phyloP scores from a whole-genome alignment of 1,139 yeast species.

The Martiniozyma asiatica region DNA sequence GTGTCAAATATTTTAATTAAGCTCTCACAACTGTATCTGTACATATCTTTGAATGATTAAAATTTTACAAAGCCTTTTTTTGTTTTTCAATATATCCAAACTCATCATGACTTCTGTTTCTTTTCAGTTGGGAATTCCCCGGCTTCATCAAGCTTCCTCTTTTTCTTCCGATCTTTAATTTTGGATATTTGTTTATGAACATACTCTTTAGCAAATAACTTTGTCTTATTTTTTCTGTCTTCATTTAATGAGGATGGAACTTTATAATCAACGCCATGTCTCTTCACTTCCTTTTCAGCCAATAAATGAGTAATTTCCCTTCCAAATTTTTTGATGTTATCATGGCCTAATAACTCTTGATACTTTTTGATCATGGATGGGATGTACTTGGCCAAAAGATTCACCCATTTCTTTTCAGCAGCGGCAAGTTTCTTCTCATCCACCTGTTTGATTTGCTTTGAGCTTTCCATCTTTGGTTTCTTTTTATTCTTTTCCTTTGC shows the following conservation, averaged over 20 bases:
- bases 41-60: no score
- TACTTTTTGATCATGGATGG: conserved; percentile 70
- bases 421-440: neutral
- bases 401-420: conserved; percentile 37
- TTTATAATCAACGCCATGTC: conserved; percentile 17
- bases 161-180: conserved; percentile 30
- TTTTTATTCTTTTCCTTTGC: neutral
- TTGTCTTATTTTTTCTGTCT: conserved; percentile 58
- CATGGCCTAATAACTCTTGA: conserved; percentile 57
- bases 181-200: conserved; percentile 66
- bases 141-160: conserved; percentile 7
- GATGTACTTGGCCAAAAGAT: conserved; percentile 57
- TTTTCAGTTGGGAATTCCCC: conserved; percentile 1
- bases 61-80: no score
- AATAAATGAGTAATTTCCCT: conserved; percentile 59
- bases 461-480: neutral
- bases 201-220: conserved; percentile 48
- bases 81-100: no score
- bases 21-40: no score
- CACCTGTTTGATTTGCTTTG: conserved; percentile 1
- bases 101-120: conserved; percentile 2
- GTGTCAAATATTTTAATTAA: no score
- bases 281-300: conserved; percentile 51
- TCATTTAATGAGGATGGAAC: conserved; percentile 50
- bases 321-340: conserved; percentile 65